A percentile compares a stretch with the other conserved stretches of the same genome.
phyloP scores from a whole-genome alignment of 2,329 filamentous ascomycete genomes.

The Colletotrichum zoysiae region DNA sequence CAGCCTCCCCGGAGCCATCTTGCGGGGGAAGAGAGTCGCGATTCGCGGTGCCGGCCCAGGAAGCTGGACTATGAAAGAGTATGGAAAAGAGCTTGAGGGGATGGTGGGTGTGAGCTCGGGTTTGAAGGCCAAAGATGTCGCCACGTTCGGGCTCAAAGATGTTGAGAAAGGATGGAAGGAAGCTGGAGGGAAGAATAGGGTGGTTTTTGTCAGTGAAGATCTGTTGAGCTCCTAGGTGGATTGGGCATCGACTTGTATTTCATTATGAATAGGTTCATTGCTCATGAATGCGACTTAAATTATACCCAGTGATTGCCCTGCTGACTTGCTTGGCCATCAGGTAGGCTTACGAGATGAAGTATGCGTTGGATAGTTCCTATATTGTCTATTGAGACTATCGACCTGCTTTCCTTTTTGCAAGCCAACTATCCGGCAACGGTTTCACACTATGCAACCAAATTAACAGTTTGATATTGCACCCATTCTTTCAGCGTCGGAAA shows the following conservation, averaged over 20 bases:
- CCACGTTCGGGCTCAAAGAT: slow-evolving; percentile 45
- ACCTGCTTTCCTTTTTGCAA: background rate
- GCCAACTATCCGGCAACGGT: background rate
- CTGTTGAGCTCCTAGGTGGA: background rate
- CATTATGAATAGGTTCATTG: background rate
- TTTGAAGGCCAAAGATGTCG: slow-evolving; percentile 43
- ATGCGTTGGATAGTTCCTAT: background rate
- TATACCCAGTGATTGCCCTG: no score
- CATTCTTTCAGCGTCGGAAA: rapidly evolving
- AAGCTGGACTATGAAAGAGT: slow-evolving; percentile 53
- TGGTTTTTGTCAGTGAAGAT: slow-evolving; percentile 49
- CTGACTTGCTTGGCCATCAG: background rate
- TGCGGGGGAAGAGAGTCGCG: slow-evolving; percentile 63
- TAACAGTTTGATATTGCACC: background rate
- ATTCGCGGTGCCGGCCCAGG: slow-evolving; percentile 61
- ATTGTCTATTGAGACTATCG: no score
- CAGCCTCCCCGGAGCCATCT: slow-evolving; percentile 55
- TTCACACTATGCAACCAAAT: background rate
- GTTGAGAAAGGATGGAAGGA: slow-evolving; percentile 47
- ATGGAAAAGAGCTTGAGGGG: slow-evolving; percentile 42
- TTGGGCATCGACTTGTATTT: no score
- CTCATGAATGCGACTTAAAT: background rate
- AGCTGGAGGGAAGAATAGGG: slow-evolving; percentile 44
- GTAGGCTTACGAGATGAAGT: background rate
- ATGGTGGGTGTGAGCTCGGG: slow-evolving; percentile 48